Evolutionary conservation across 345 rosid genomes (phyloP).

Genomic region (Euclidium syriacum): DNA sequence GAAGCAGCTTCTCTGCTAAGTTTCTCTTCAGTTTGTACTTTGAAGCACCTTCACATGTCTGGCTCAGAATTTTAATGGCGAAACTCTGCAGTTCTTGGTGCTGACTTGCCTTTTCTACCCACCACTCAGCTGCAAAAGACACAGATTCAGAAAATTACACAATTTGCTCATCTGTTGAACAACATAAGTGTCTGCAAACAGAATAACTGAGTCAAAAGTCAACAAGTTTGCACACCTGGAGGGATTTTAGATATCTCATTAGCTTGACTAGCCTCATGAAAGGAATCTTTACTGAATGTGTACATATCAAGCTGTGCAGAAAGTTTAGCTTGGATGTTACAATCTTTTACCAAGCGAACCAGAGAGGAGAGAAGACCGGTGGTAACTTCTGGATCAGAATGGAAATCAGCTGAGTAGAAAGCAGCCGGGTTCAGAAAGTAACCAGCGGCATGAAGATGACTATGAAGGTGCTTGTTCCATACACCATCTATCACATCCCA

Average conservation of each 20-base stretch:
- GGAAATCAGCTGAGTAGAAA: constrained; percentile 47
- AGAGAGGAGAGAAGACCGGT: constrained; percentile 41
- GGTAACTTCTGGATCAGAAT: constrained; percentile 44
- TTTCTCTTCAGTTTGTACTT: constrained; percentile 42
- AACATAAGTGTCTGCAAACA: background rate
- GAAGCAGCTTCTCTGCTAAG: constrained; percentile 41
- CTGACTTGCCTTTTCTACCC: constrained; percentile 41
- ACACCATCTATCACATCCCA: constrained; percentile 61
- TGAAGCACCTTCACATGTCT: constrained; percentile 52
- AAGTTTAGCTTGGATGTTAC: constrained; percentile 25
- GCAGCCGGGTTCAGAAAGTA: constrained; percentile 53
- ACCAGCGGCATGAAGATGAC: constrained; percentile 61
- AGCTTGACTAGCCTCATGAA: constrained; percentile 37
- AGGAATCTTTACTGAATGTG: constrained; percentile 34
- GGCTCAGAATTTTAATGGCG: constrained; percentile 46
- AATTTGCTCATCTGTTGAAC: background rate
- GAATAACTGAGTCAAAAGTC: background rate
- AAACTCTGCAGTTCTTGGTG: constrained; percentile 50
- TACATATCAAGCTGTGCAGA: constrained; percentile 40
- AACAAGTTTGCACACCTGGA: too few relatives aligned
- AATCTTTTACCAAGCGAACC: constrained; percentile 34
- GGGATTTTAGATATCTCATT: constrained; percentile 28
- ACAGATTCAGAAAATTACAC: background rate
- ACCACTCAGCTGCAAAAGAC: constrained; percentile 52
- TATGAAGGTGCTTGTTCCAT: constrained; percentile 46